Evolutionary conservation across 2,329 filamentous ascomycete genomes (phyloP), one percentile per base, ranked within the genome.

Genomic region (Alternaria sp.): DNA sequence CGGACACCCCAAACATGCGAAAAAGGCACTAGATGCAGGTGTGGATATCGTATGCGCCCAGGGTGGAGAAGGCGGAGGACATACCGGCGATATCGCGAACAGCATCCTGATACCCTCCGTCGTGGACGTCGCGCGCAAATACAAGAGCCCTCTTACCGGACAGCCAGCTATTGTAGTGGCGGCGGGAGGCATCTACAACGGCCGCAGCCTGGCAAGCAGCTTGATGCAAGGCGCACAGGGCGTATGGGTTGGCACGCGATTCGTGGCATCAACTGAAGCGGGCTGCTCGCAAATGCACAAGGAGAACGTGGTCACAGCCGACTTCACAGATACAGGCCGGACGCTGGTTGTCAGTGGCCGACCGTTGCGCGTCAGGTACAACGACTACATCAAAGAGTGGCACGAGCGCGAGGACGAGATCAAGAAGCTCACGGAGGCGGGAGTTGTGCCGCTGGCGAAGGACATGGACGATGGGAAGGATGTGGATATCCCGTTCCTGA

Each of bases 241-340:
- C 11, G 95, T 96, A 2, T 98, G 95, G 95, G 94, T 98, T 1
- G 95, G 95, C 26, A 97, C 95, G 64, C 86, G 95, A 20, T 97
- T 97, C 80, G 93, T 97, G 15, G 94, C 95, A 1, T 89, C 88
- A 9, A 85, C 84, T 33, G 95, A 97, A 83, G 94, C 94, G 1
- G 90, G 90, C 15, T 94, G 93, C 74, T 92, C 90, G 78, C 86
- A 90, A 71, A 84, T 89, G 83, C 94, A 97, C 81, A 97, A 97
- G 83, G 84, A 91, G 71, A 91, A 90, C 28, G 94, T 97, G 0
- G 91, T 97, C 2, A 84, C 82, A n/a, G 95, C 93, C 60, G 86
- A 84, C 11, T 94, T 93, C 73, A 89, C 91, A 44, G 94, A 92
- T 71, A 97, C 95, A 1, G 83, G 93, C 68, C 85, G 93, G 53